A percentile compares a stretch with the other conserved stretches of the same genome.
These are phyloP conservation scores for Chaetomium olivaceum DNA, from an alignment of 2,329 filamentous ascomycete genomes.

Conservation along the genomic window DNA sequence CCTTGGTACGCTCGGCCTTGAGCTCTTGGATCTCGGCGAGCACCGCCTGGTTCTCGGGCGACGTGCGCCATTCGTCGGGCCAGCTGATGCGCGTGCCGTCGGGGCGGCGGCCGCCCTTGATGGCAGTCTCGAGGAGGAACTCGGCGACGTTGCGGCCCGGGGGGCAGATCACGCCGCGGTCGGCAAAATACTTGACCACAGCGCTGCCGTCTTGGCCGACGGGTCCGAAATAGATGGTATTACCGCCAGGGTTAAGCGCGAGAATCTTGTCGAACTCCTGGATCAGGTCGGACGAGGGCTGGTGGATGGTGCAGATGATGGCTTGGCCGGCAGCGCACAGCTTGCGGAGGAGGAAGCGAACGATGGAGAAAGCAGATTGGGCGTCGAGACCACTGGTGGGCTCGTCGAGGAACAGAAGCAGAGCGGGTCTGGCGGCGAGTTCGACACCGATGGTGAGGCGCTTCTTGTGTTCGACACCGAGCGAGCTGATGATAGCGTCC, in stretches of 20 bases:
- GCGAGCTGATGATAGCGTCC: conserved; percentile 66
- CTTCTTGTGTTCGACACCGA: conserved; percentile 50
- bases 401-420: conserved; percentile 74
- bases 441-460: conserved; percentile 75
- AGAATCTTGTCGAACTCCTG: conserved; percentile 54
- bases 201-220: conserved; percentile 31
- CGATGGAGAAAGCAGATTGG: conserved; percentile 73
- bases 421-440: conserved; percentile 68
- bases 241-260: conserved; percentile 52
- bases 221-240: conserved; percentile 33
- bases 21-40: conserved; percentile 44
- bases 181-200: conserved; percentile 61
- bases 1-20: conserved; percentile 42
- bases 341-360: conserved; percentile 69
- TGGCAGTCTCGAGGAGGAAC: conserved; percentile 56
- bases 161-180: conserved; percentile 52
- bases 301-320: conserved; percentile 49
- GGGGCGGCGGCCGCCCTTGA: conserved; percentile 46
- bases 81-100: conserved; percentile 47
- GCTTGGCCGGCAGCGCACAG: conserved; percentile 50
- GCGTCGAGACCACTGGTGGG: conserved; percentile 74
- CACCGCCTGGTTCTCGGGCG: conserved; percentile 37
- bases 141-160: conserved; percentile 63
- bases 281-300: conserved; percentile 47
- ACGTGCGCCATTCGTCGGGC: conserved; percentile 41